Base-by-base conservation (phyloP, 2,329 filamentous ascomycete genomes). In the Colletotrichum musicola region DNA sequence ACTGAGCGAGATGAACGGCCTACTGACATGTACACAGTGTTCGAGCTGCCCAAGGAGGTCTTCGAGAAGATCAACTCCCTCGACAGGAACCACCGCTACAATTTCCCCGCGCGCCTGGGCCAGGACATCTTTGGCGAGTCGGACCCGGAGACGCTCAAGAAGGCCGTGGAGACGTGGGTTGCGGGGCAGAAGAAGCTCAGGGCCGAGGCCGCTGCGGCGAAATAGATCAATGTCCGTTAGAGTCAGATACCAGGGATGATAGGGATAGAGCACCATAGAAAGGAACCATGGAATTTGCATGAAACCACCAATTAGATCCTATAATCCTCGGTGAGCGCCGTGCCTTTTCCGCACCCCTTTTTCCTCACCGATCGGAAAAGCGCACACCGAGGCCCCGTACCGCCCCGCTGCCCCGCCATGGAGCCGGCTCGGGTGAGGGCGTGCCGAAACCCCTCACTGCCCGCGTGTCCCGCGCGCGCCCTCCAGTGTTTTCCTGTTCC, bases 91-190 rank as follows among this genome's bases (percentile, higher is more conserved):
- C 76, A 79, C 64, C 75, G 81, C 22, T 83, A 83, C 73, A 84
- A 84, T 69, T 81, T 83, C 71, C 82, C 82, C 0, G 74, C 76
- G 16, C 74, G 80, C 13, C 78, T 81, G 71, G 82, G 82, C 0
- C 77, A 80, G 10, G 76, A 84, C 72, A 81, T 84, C 49, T 84
- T 83, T 67, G 81, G 78, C 13, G 81, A 83, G 72, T 76, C 76
- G 6, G 77, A 76, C 10, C 74, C 77, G 47, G 81, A 81, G 56
- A 75, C 72, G 30, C 72, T 83, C 18, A 76, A 76, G 59, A 77
- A 78, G 69, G 76, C 74, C 14, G 75, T 79, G 6, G 71, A 75
- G 65, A 78, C 79, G 35, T 80, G 77, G 77, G 76, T 77, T 60
- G 75, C 72, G 16, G 73, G 75, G 44, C 78, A 79, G 62, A 75